Evolutionary conservation across 768 basidiomycete genomes (phyloP), one percentile per base, ranked within the genome.

Genomic region (Termitomyces sp.): DNA sequence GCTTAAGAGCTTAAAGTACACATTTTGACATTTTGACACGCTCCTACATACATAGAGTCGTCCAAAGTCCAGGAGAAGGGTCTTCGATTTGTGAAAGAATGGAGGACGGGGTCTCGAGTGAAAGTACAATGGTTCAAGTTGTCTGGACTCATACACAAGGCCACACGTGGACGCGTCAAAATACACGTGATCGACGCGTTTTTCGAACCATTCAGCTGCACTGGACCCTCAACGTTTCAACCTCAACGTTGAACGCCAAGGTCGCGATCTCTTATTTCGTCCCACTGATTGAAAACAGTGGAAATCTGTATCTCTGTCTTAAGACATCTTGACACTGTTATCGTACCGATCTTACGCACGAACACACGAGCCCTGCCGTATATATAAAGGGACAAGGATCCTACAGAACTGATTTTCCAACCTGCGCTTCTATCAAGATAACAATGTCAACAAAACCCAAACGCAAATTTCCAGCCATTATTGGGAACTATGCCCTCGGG

Each of bases 401-500:
- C 36, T 34, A 46, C 9, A 45, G n/a, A 14, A 40, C 48, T 20
- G 10, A 37, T 12, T 17, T 5, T 36, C 34, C 34, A 31, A 45
- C 42, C 46, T 50, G 31, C 5, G 36, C 7, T 0, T 36, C 53
- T 53, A 50, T 37, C 17, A 37, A 53, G 34, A 2, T 34, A 55
- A 51, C 40, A 29, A 63, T 57, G 63, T 60, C 65, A n/a, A 40
- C 38, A 43, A 36, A 56, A 53, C 10, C 32, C 34, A 54, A 56
- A 56, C 42, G 59, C 34, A 48, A 51, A 34, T 46, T 80, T 25
- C 80, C 81, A 11, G 66, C 66, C 32, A 57, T 72, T n/a, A 73
- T 91, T 12, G 86, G 79, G 15, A 90, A 89, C 69, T 91, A 81
- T 74, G 82, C 77, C 72, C 69, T 92, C 38, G 77, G 79, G 25